A percentile compares a stretch with the other conserved stretches of the same genome.
These are phyloP conservation scores for Orychophragmus violaceus DNA, from an alignment of 345 rosid genomes.

Conservation along the genomic window DNA sequence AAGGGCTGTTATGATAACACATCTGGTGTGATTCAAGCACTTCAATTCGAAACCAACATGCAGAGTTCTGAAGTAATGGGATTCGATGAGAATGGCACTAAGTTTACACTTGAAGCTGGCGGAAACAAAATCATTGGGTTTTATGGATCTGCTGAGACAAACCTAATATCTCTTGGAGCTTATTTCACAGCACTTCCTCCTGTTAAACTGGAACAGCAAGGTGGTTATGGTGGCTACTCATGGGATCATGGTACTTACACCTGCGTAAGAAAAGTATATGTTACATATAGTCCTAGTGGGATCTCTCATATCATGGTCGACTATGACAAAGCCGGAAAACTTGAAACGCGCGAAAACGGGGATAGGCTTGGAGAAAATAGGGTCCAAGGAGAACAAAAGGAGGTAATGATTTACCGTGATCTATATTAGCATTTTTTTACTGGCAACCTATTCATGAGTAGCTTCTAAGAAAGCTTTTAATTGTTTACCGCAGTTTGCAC, in stretches of 20 bases:
- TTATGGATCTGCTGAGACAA: neutral
- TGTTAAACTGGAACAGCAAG: neutral
- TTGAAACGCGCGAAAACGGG: neutral
- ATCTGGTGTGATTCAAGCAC: constrained; percentile 11
- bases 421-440: too few species aligned
- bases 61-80: constrained; percentile 12
- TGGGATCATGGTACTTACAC: constrained; percentile 1
- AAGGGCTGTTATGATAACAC: neutral
- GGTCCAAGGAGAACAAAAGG: neutral
- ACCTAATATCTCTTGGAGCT: neutral
- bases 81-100: neutral
- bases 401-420: neutral
- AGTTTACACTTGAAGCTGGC: neutral
- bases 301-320: neutral
- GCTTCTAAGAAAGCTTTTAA: neutral
- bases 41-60: constrained; percentile 2
- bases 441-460: neutral
- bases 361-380: neutral
- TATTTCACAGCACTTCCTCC: neutral
- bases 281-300: neutral
- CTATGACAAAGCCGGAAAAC: neutral
- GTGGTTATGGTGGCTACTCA: neutral
- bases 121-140: constrained; percentile 7
- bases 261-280: neutral
- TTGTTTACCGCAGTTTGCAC: neutral